Evolutionary conservation across 371 early-diverging fungal genomes (phyloP).

Genomic region (Apophysomyces sp.): DNA sequence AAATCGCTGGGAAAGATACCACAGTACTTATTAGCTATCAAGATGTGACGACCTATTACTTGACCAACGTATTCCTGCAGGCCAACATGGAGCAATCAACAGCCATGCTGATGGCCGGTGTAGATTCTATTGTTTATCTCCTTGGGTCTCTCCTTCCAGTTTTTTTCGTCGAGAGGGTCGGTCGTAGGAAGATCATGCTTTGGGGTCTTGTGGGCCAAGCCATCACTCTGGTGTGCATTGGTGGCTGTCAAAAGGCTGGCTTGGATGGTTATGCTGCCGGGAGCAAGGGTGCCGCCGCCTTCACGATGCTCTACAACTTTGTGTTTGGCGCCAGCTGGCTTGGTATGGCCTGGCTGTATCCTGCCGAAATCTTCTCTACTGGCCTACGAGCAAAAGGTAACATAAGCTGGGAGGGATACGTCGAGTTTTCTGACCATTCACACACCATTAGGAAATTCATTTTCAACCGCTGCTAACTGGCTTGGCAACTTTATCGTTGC

Average conservation of each 20-base stretch:
- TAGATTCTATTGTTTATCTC: conserved; percentile 37
- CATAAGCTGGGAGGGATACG: too few species aligned
- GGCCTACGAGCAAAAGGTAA: conserved; percentile 31
- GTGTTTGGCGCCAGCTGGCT: conserved; percentile 57
- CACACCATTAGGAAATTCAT: conserved; percentile 16
- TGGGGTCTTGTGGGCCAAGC: conserved; percentile 26
- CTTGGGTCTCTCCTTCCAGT: conserved; percentile 37
- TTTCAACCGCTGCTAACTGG: conserved; percentile 61
- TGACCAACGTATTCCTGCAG: conserved; percentile 33
- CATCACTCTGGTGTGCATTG: conserved; percentile 13
- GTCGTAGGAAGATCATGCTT: conserved; percentile 23
- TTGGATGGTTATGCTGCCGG: conserved; percentile 13
- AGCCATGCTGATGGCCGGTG: conserved; percentile 37
- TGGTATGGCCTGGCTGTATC: conserved; percentile 51
- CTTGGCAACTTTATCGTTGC: conserved; percentile 34
- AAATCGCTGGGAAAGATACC: background rate
- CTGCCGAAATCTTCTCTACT: conserved; percentile 57
- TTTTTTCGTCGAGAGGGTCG: conserved; percentile 21
- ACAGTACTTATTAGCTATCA: conserved; percentile 44
- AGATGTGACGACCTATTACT: conserved; percentile 39
- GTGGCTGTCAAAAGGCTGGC: conserved; percentile 24
- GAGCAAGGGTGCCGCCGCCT: conserved; percentile 19
- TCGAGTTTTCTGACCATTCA: too few species aligned
- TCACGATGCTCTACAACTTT: conserved; percentile 37
- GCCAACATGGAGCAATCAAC: conserved; percentile 26